These are phyloP conservation scores for Zygosaccharomyces pseudobailii DNA, from an alignment of 1,139 yeast genomes.

Conservation along the genomic window DNA sequence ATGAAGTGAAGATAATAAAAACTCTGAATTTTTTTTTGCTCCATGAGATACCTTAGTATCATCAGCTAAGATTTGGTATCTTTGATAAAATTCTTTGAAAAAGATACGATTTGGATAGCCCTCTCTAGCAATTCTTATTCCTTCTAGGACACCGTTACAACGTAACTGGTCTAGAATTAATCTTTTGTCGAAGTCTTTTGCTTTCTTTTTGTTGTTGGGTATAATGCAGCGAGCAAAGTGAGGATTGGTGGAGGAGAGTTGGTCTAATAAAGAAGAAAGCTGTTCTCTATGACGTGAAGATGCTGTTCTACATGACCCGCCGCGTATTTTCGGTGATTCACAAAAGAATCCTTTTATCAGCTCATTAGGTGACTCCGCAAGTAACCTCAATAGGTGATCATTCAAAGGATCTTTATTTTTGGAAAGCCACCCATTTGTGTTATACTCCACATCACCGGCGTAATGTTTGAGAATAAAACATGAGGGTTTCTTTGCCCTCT, in stretches of 20 bases:
- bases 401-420: constrained; percentile 93
- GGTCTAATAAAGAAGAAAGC: constrained; percentile 63
- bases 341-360: constrained; percentile 48
- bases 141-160: constrained; percentile 97
- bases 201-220: constrained; percentile 74
- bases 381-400: constrained; percentile 59
- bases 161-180: constrained; percentile 84
- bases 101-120: constrained; percentile 93
- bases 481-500: constrained; percentile 61
- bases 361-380: constrained; percentile 52
- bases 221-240: constrained; percentile 95
- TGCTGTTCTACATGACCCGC: constrained; percentile 60
- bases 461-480: constrained; percentile 85
- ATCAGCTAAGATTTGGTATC: constrained; percentile 61
- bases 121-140: constrained; percentile 92
- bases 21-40: constrained; percentile 60
- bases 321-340: constrained; percentile 22
- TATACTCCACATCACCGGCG: constrained; percentile 93
- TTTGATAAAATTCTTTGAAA: constrained; percentile 70
- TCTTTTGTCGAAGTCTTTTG: constrained; percentile 66
- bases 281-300: constrained; percentile 87
- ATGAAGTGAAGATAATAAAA: constrained; percentile 56
- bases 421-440: constrained; percentile 88
- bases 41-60: constrained; percentile 45
- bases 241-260: constrained; percentile 78